Conservation (phyloP, 805 yeast species). For the Torulaspora gathmanii region DNA sequence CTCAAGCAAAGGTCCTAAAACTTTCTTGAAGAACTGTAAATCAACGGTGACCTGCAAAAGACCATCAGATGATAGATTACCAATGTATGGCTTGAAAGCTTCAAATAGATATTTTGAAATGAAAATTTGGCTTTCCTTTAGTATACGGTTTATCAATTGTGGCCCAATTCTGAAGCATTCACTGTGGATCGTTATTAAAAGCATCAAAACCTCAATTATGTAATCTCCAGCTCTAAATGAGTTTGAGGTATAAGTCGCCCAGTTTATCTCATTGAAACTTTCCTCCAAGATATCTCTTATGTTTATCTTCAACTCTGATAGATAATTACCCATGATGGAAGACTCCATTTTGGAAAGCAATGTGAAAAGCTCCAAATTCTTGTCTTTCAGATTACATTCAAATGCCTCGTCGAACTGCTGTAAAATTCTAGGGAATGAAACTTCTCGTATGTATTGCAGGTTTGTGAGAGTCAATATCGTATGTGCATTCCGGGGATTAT, state of each 20-base stretch:
- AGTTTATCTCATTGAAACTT: constrained; percentile 40
- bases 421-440: constrained; percentile 46
- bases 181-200: constrained; percentile 49
- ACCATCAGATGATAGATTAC: constrained; percentile 44
- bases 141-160: constrained; percentile 41
- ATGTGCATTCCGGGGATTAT: constrained; percentile 40
- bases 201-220: constrained; percentile 46
- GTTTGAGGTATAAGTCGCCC: constrained; percentile 38
- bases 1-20: constrained; percentile 28
- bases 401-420: constrained; percentile 49
- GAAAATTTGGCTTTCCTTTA: constrained; percentile 43
- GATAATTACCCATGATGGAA: constrained; percentile 50
- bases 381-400: constrained; percentile 41
- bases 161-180: constrained; percentile 47
- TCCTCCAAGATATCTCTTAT: constrained; percentile 40
- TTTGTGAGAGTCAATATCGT: constrained; percentile 52
- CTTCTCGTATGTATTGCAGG: constrained; percentile 44
- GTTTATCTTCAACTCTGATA: constrained; percentile 44
- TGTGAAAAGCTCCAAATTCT: constrained; percentile 42
- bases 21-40: constrained; percentile 45
- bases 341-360: constrained; percentile 47
- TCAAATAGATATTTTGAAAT: constrained; percentile 37
- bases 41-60: constrained; percentile 50
- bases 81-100: constrained; percentile 41
- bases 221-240: constrained; percentile 43